Base-by-base conservation (phyloP, 306 rosid genomes). In the Acacia melanoxylon region DNA sequence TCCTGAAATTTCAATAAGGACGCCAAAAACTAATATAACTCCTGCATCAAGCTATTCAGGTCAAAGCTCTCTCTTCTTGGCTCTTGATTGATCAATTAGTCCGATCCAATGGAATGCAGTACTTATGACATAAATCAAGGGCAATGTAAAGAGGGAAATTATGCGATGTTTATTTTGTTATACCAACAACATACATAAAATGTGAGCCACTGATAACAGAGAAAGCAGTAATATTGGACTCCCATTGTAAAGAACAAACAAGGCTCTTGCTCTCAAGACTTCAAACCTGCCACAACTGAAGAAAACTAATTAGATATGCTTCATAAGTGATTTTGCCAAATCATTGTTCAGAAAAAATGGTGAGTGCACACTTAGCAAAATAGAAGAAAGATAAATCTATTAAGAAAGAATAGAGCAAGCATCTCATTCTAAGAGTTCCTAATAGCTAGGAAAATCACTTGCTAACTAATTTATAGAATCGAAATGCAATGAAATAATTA, bases 161-260 rank as follows among this genome's bases (percentile, higher is more conserved):
- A n/a, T n/a, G n/a, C n/a, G n/a, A n/a, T n/a, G n/a, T n/a, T n/a
- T n/a, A n/a, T n/a, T n/a, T n/a, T n/a, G n/a, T n/a, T n/a, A n/a
- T n/a, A n/a, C n/a, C n/a, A n/a, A n/a, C n/a, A n/a, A n/a, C n/a
- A n/a, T n/a, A n/a, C n/a, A n/a, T n/a, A n/a, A n/a, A n/a, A n/a
- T n/a, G n/a, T 63, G 99, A 93, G 84, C 94, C 91, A 72, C 88
- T 83, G 81, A 92, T 87, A 29, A 91, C 83, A 72, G 94, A 80
- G 58, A 93, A 92, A 72, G 99, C 94, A 75, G 99, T 95, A 76
- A 95, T 91, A 83, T 92, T 90, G 68, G 93, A 87, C 69, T 90
- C 91, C 99, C 99, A 95, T 71, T 91, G 94, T 68, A 92, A 89
- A 82, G 86, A 93, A 86, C 85, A 89, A 86, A 86, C 90, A 72